Evolutionary conservation across 1,139 yeast genomes (phyloP), one percentile per base, ranked within the genome.

Genomic region (Keqinozyma sinolaborantium): DNA sequence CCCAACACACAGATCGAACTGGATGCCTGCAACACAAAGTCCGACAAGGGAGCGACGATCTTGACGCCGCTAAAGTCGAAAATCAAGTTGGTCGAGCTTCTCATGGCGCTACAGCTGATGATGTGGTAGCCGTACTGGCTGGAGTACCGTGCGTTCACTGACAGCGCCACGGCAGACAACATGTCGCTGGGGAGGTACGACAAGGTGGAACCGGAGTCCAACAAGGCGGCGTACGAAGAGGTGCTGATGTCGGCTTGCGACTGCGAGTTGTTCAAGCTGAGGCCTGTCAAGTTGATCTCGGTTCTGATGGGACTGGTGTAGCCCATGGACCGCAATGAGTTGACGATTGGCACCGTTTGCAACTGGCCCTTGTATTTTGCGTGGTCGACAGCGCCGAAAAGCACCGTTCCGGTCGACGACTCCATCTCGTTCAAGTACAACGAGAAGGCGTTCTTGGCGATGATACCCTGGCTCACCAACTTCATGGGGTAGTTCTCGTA

Each of bases 301-400:
- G 57, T 40, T 32, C 62, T 47, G 24, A 58, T 46, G 5, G 66
- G 55, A 2, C 41, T 32, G 3, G 30, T 26, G 37, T 46, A 57
- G 4, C 56, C 54, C 21, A n/a, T 9, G 9, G 30, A 15, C 7
- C 30, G 28, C 16, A 39, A 32, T 4, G 56, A 40, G 36, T 57
- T 58, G 30, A 60, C 46, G 16, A 60, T 58, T 2, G 60, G 58
- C 11, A 61, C 53, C 1, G 60, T 52, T 24, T 41, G 42, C 41
- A 77, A 60, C 5, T 58, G 45, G 0, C 83, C 83, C 0, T 56
- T 30, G 47, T 65, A 75, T 48, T 73, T 74, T 23, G 71, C 60
- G 29, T 60, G 57, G 51, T 79, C 84, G 9, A 77, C 58, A 4
- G 79, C 84, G 6, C 84, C 84, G 50, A 79, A 75, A 30, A 78